Conservation (phyloP, 2,329 filamentous ascomycete genomes). For the Iodosphaeria phyllophila region DNA sequence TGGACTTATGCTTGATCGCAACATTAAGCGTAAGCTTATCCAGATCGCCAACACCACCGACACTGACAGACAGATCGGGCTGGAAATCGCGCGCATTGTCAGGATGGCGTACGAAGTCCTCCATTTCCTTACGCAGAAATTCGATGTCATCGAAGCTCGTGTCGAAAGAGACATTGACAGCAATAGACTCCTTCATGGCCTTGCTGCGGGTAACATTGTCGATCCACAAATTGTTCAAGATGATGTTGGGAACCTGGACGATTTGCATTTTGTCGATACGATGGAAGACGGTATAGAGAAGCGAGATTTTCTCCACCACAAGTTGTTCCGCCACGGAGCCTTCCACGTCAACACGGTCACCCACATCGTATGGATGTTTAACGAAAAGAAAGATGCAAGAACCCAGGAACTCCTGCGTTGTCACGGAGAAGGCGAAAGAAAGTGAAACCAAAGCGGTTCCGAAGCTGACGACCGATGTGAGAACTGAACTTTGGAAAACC, state of each 20-base stretch:
- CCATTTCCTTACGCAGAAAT: constrained; percentile 66
- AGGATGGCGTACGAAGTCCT: constrained; percentile 61
- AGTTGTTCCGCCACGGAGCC: constrained; percentile 40
- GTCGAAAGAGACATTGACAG: constrained; percentile 66
- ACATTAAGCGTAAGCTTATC: constrained; percentile 74
- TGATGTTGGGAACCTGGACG: constrained; percentile 73
- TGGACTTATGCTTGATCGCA: constrained; percentile 80
- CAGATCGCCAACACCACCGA: constrained; percentile 64
- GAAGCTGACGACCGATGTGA: constrained; percentile 71
- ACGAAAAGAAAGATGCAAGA: constrained; percentile 98
- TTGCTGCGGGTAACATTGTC: constrained; percentile 86
- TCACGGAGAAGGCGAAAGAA: constrained; percentile 91
- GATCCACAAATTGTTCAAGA: constrained; percentile 83
- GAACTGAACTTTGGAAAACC: constrained; percentile 75
- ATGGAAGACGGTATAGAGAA: constrained; percentile 84
- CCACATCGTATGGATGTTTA: constrained; percentile 94
- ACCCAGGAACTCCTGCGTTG: constrained; percentile 86
- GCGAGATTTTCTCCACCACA: constrained; percentile 81
- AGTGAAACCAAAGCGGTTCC: constrained; percentile 83
- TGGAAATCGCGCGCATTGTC: constrained; percentile 88
- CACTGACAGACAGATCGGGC: constrained; percentile 60
- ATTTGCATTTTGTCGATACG: constrained; percentile 67
- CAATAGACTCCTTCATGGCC: constrained; percentile 74
- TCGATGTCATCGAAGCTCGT: constrained; percentile 84
- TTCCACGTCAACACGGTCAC: constrained; percentile 74